Evolutionary conservation across 2,329 filamentous ascomycete species (phyloP), one percentile per base, ranked within the genome.

Genomic region (Diaporthe amygdali): DNA sequence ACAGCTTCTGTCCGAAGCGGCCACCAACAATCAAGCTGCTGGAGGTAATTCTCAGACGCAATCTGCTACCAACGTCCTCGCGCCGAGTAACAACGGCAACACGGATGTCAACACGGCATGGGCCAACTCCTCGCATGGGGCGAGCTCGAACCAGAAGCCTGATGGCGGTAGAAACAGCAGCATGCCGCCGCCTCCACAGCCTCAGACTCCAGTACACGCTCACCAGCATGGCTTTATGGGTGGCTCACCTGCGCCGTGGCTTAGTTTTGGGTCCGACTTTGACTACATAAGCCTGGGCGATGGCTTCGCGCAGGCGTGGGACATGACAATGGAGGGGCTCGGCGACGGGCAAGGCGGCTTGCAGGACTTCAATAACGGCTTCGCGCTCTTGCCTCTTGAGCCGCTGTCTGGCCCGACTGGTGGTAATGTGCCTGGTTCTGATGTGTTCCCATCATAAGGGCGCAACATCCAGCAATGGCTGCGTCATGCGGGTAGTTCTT

Each of bases 1-100:
- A 5, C 86, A 89, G 66, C 81, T 90, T 30, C 83, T 90, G 8
- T 89, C 88, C 46, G 88, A 90, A 74, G 84, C 89, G 41, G 87
- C 87, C n/a, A 86, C 84, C 41, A 83, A 84, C 63, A 82, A 84
- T 52, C 78, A 78, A 7, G 74, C 78, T 34, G 71, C 75, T 3
- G 34, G 64, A n/a, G 74, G 74, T 41, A 75, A 22, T 25, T n/a
- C 46, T 5, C 49, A 68, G 44, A 15, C 30, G 32, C 49, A 59
- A 37, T 47, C n/a, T 30, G 30, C 66, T n/a, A 17, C 44, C n/a
- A 5, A n/a, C 15, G 54, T 22, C 12, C 44, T 39, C 14, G 3
- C 41, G 14, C 55, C 46, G 56, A 44, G 44, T 46, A 67, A 49
- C 39, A 56, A 56, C 22, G 63, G 37, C 22, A 72, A 66, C 37